Evolutionary conservation across 192 early-diverging fungal species (phyloP).

Genomic region (Chytriomyces sp.): DNA sequence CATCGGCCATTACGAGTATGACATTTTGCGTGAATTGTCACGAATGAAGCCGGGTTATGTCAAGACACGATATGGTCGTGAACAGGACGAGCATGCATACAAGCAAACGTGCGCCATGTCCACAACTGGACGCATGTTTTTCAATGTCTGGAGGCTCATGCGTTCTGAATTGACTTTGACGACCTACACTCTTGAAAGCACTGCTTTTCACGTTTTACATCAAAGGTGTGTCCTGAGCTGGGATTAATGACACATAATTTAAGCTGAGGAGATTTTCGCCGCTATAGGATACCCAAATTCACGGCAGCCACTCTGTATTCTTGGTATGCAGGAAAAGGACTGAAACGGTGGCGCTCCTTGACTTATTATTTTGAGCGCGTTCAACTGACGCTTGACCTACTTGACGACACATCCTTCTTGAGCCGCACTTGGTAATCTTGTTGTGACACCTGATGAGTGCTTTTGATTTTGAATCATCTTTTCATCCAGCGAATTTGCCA

Average conservation of each 20-base stretch:
- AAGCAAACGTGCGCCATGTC: conserved; percentile 68
- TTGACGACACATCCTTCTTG: conserved; percentile 74
- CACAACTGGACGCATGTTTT: conserved; percentile 75
- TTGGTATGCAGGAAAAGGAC: conserved; percentile 66
- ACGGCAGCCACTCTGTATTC: conserved; percentile 57
- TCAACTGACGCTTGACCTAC: conserved; percentile 67
- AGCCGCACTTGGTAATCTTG: conserved; percentile 57
- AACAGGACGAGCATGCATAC: conserved; percentile 63
- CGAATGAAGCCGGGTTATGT: conserved; percentile 44
- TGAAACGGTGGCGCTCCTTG: conserved; percentile 64
- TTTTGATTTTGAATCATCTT: conserved; percentile 5
- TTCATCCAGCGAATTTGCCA: conserved; percentile 73
- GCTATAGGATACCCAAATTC: conserved; percentile 69
- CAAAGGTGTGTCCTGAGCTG: conserved; percentile 53
- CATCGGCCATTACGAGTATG: conserved; percentile 40
- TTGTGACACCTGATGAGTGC: not conserved
- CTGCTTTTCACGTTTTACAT: conserved; percentile 73
- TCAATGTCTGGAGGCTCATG: conserved; percentile 91
- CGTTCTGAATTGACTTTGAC: conserved; percentile 75
- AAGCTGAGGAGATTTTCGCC: not conserved
- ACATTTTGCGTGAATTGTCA: conserved; percentile 55
- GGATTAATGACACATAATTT: conserved; percentile 1
- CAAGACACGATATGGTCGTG: conserved; percentile 47
- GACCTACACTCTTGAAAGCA: conserved; percentile 80
- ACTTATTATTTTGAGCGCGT: conserved; percentile 73